Evolutionary conservation across 192 early-diverging fungal genomes (phyloP).

Genomic region (Dimargaris xerosporica): DNA sequence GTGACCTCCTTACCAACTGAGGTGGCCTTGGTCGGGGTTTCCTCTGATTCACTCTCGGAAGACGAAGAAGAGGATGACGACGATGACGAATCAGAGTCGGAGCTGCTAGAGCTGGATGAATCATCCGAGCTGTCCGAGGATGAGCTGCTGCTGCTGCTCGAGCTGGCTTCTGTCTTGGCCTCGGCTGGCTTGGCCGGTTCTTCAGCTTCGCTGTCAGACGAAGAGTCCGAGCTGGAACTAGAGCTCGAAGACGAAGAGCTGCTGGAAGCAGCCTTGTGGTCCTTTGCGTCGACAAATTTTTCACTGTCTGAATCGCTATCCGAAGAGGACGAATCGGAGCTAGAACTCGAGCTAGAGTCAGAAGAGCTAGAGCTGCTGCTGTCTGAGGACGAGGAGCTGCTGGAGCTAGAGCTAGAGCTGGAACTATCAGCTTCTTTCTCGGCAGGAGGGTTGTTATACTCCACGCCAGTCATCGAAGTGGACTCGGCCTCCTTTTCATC

Average conservation of each 20-base stretch:
- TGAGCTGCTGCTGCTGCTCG: too few relatives aligned
- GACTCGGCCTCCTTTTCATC: slow-evolving; percentile 9
- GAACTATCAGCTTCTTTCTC: too few relatives aligned
- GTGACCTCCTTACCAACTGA: slow-evolving; percentile 10
- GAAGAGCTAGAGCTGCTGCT: not conserved
- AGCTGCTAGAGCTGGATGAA: too few relatives aligned
- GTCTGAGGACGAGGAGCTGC: slow-evolving; percentile 13
- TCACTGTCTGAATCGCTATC: slow-evolving; percentile 11
- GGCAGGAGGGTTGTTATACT: not conserved
- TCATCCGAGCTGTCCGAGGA: too few relatives aligned
- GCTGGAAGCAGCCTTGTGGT: slow-evolving; percentile 13
- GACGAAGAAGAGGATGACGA: slow-evolving; percentile 19
- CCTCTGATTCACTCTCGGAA: slow-evolving; percentile 16
- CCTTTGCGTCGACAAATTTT: slow-evolving; percentile 7
- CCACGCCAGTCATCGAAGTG: not conserved
- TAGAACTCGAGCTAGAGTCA: not conserved
- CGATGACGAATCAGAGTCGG: slow-evolving; percentile 16
- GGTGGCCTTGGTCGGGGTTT: slow-evolving; percentile 12
- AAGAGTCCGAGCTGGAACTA: slow-evolving; percentile 15
- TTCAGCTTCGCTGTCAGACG: slow-evolving; percentile 15
- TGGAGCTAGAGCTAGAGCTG: slow-evolving; percentile 11
- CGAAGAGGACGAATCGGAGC: not conserved
- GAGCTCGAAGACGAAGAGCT: slow-evolving; percentile 18
- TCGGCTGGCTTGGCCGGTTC: slow-evolving; percentile 12
- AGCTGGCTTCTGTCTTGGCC: slow-evolving; percentile 7